A percentile compares a stretch with the other conserved stretches of the same genome.
Evolutionary conservation across 2,329 filamentous ascomycete species (phyloP).

Genomic region (Golovinomyces cichoracearum): DNA sequence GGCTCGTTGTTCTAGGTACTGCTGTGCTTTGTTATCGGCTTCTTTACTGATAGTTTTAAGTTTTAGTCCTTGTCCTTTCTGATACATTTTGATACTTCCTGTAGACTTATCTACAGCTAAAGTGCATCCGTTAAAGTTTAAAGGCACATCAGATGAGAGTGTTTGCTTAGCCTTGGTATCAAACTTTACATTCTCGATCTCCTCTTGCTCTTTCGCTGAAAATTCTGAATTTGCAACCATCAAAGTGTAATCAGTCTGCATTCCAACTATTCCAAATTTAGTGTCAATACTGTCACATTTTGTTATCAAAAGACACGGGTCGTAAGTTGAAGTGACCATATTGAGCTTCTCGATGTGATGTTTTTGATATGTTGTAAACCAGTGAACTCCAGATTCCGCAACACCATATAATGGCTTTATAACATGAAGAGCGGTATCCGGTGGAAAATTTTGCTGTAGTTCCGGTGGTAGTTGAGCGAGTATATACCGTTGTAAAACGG

Average conservation of each 20-base stretch:
- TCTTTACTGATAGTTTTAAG: background rate
- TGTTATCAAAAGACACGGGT: slow-evolving; percentile 1
- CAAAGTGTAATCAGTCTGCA: slow-evolving; percentile 3
- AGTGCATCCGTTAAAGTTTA: background rate
- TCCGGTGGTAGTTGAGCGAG: background rate
- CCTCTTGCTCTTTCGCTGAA: background rate
- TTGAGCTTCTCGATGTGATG: background rate
- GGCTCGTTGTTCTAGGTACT: background rate
- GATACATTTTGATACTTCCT: background rate
- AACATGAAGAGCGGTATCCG: background rate
- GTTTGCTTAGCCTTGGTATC: background rate
- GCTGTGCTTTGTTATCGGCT: background rate
- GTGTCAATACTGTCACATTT: background rate
- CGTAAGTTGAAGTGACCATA: slow-evolving; percentile 1
- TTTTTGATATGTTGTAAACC: background rate
- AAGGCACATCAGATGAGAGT: background rate
- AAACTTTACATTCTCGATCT: background rate
- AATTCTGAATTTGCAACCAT: background rate
- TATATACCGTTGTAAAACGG: background rate
- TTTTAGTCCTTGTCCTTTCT: background rate
- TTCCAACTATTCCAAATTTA: slow-evolving; percentile 2
- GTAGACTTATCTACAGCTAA: background rate
- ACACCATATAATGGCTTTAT: background rate
- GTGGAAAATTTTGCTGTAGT: background rate
- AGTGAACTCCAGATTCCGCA: background rate